Base-by-base conservation (phyloP, 306 rosid genomes). In the Hippophae tibetana region DNA sequence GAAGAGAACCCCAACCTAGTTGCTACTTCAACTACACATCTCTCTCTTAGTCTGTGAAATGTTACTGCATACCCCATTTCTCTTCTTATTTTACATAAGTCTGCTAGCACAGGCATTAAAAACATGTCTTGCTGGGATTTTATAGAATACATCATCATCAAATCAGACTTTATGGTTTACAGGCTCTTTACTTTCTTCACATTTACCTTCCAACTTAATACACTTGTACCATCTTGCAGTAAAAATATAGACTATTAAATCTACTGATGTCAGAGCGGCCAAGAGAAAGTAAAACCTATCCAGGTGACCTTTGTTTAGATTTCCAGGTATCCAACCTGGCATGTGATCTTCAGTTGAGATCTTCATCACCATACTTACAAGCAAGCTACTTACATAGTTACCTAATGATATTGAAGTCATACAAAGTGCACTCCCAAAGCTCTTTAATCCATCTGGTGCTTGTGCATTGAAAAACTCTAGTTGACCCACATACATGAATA, bases 251-350 rank as follows among this genome's bases (percentile, higher is more conserved):
- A 84, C 80, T 12, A 74, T 75, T 69, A 93, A 72, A 68, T 93
- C 97, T 38, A 93, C 12, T 7, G 85, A 60, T 45, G 99, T 93
- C 81, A 93, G 69, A 56, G 76, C 90, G 8, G 99, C 99, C 69
- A 93, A 61, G 76, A 93, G 99, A 78, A 93, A 93, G 86, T 60
- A 93, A 68, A 93, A 93, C 73, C 99, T 71, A 48, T 93, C 97
- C 6, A 93, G 74, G 56, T 93, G 99, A 57, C 99, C 99, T 69
- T 62, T 85, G 78, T 93, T 93, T 60, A 93, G 99, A 79, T 93
- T 88, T 69, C 89, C 97, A 0, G 99, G 99, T 75, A 93, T 93
- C 99, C 99, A 93, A 48, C 99, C 99, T 0, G 94, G 82, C 97
- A 86, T 77, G 80, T 86, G 82, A 73, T 89, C 90, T 71, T 72